These are phyloP conservation scores for Psidium guajava DNA, from an alignment of 345 rosid species.

Conservation along the genomic window DNA sequence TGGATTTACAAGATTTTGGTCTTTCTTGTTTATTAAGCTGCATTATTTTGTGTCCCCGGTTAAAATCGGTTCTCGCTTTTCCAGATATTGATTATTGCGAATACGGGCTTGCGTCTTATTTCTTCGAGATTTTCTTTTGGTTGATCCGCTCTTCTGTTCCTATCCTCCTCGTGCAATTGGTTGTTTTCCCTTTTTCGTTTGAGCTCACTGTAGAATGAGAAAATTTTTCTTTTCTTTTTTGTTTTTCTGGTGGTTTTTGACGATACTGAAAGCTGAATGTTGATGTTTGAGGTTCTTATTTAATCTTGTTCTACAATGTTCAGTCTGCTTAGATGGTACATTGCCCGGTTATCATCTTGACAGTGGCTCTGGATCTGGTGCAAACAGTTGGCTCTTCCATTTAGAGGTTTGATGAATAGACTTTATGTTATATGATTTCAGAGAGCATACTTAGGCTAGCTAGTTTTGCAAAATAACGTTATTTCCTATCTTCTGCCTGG, in stretches of 20 bases:
- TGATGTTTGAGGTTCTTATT: neutral
- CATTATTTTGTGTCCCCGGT: neutral
- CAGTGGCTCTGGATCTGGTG: conserved; percentile 65
- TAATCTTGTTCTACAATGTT: neutral
- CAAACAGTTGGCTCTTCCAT: conserved; percentile 73
- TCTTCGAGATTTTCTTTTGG: neutral
- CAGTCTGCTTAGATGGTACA: conserved; percentile 89
- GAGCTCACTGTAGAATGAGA: neutral
- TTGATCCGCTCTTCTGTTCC: neutral
- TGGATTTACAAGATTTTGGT: neutral
- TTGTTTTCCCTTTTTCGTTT: neutral
- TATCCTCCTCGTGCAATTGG: neutral
- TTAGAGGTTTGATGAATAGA: conserved; percentile 44
- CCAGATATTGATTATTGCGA: neutral
- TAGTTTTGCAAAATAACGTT: neutral
- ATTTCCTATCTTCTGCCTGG: neutral
- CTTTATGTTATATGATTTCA: neutral
- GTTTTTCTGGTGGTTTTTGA: neutral
- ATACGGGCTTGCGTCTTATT: neutral
- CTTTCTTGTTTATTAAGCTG: neutral
- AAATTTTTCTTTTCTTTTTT: neutral
- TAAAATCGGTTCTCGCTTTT: neutral
- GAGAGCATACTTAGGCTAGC: neutral
- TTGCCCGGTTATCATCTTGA: conserved; percentile 81
- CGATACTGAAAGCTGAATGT: neutral